These are phyloP conservation scores for Casuarina equisetifolia DNA, from an alignment of 306 rosid genomes.

Conservation along the genomic window DNA sequence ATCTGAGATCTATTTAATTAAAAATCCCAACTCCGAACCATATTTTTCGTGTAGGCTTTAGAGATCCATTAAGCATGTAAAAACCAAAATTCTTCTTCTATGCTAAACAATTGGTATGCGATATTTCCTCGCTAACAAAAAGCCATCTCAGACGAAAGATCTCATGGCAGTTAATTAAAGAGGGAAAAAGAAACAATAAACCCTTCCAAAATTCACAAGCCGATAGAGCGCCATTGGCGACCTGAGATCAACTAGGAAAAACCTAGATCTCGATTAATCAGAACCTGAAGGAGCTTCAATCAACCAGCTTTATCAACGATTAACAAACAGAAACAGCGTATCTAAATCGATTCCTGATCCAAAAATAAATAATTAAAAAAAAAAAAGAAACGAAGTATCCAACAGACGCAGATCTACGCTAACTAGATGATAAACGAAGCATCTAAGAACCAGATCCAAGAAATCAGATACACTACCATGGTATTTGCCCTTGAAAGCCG, in stretches of 20 bases:
- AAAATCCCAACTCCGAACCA: background rate
- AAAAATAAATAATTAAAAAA: background rate
- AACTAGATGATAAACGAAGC: background rate
- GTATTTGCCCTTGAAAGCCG: conserved; percentile 71
- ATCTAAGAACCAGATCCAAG: background rate
- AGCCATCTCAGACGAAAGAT: background rate
- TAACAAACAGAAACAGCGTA: too few species aligned
- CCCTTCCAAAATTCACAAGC: too few species aligned
- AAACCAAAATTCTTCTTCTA: background rate
- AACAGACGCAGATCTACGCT: background rate
- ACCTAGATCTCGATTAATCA: too few species aligned
- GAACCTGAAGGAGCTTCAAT: too few species aligned
- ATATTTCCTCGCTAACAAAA: background rate
- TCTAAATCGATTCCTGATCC: too few species aligned
- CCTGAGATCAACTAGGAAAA: too few species aligned
- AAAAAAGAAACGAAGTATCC: background rate
- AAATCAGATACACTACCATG: conserved; percentile 38
- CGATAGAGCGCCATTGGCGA: too few species aligned
- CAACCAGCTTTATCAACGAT: too few species aligned
- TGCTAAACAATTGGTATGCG: background rate
- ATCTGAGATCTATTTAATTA: background rate
- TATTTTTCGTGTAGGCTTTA: background rate
- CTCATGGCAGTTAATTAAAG: background rate
- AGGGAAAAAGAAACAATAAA: background rate
- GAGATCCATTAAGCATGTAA: background rate